These are phyloP conservation scores for Apiospora malaysiana DNA, from an alignment of 2,329 filamentous ascomycete genomes.

Conservation along the genomic window DNA sequence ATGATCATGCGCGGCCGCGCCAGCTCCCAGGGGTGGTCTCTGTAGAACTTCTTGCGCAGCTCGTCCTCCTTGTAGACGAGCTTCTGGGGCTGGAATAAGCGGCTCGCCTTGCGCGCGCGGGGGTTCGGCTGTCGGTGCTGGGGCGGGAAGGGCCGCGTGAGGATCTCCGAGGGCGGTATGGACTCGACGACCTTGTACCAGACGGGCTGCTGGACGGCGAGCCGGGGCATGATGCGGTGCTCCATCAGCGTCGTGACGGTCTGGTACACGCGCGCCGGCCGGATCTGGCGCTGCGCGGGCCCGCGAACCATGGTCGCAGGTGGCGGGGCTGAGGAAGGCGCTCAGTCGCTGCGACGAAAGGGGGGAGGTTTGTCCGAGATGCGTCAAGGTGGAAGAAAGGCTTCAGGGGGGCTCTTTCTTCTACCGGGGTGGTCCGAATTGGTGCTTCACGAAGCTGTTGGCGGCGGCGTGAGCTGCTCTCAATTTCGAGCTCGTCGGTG, in stretches of 20 bases:
- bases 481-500: constrained; percentile 3
- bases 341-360: constrained; percentile 19
- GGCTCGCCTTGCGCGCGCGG: constrained; percentile 70
- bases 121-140: constrained; percentile 49
- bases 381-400: not conserved
- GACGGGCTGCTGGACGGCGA: constrained; percentile 43
- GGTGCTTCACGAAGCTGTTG: not conserved
- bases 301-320: constrained; percentile 39
- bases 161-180: constrained; percentile 63
- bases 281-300: constrained; percentile 39
- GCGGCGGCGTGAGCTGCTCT: not conserved
- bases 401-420: constrained; percentile 5
- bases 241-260: constrained; percentile 45
- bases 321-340: not conserved
- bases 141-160: constrained; percentile 58
- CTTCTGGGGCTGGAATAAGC: constrained; percentile 79
- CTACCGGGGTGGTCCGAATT: not conserved
- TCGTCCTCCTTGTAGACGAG: constrained; percentile 85
- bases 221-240: constrained; percentile 37
- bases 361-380: not conserved
- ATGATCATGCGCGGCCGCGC: constrained; percentile 85
- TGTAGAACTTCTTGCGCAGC: constrained; percentile 82
- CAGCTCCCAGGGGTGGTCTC: constrained; percentile 96
- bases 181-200: constrained; percentile 59
- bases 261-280: constrained; percentile 51